Conservation (phyloP, 495 filamentous ascomycete species). For the Neurospora cerealis region DNA sequence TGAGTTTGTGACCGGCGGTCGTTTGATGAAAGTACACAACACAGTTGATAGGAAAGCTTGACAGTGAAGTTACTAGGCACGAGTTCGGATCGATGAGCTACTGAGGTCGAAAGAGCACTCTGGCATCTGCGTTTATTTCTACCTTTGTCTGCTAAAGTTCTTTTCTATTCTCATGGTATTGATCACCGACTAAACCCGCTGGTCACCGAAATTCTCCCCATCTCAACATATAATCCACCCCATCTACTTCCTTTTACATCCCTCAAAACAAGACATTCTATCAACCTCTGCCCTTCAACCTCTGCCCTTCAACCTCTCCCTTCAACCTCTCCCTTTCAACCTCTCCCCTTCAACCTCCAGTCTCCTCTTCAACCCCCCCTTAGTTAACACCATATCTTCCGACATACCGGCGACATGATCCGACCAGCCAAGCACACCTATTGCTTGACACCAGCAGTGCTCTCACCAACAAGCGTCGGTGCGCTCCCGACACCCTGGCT, state of each 20-base stretch:
- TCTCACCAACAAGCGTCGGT: not conserved
- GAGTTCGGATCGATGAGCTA: not conserved
- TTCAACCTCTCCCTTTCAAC: not conserved
- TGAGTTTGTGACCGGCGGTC: not conserved
- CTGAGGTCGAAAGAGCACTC: not conserved
- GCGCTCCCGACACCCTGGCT: not conserved
- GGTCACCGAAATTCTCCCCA: not conserved
- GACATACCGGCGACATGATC: not conserved
- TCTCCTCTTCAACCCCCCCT: not conserved
- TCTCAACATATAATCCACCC: not conserved
- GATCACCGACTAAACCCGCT: not conserved
- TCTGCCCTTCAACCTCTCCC: not conserved
- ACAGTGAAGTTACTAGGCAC: not conserved
- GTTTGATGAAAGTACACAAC: not conserved
- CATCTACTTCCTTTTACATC: not conserved
- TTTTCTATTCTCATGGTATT: not conserved
- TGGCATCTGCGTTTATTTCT: not conserved
- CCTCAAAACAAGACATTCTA: not conserved
- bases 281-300: not conserved
- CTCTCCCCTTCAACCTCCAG: not conserved
- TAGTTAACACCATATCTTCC: not conserved
- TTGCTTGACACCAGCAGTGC: not conserved
- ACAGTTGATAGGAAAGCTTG: not conserved
- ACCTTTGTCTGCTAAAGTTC: not conserved
- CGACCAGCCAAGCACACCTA: not conserved